Evolutionary conservation across 2,329 filamentous ascomycete species (phyloP).

Genomic region (Hypoxylon sp.): DNA sequence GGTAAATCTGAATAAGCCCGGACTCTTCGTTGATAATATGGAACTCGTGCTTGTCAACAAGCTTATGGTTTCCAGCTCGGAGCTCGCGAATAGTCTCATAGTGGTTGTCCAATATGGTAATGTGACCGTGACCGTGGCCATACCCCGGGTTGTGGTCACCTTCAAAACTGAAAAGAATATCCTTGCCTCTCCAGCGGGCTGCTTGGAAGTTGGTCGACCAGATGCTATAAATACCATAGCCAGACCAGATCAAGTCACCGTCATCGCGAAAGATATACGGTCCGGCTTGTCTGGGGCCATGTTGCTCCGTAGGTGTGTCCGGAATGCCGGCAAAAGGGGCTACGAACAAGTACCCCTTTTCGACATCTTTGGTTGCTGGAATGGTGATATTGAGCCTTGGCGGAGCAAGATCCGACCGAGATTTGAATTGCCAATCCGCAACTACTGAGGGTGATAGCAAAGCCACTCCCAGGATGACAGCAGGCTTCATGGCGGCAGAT

Average conservation of each 20-base stretch:
- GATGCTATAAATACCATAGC: conserved; percentile 60
- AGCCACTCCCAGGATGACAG: conserved; percentile 11
- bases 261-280: conserved; percentile 65
- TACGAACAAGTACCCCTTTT: conserved; percentile 56
- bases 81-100: conserved; percentile 64
- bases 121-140: conserved; percentile 63
- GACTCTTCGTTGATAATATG: conserved; percentile 61
- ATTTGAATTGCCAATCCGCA: conserved; percentile 56
- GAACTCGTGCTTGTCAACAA: conserved; percentile 65
- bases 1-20: conserved; percentile 62
- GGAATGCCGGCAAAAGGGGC: conserved; percentile 50
- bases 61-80: conserved; percentile 58
- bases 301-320: conserved; percentile 49
- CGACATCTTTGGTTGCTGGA: conserved; percentile 50
- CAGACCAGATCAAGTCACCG: conserved; percentile 66
- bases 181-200: conserved; percentile 58
- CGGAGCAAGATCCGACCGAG: conserved; percentile 56
- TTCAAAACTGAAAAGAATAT: conserved; percentile 63
- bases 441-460: conserved; percentile 20
- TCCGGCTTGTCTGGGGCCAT: conserved; percentile 59
- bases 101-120: conserved; percentile 60
- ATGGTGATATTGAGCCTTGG: conserved; percentile 57
- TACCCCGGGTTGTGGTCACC: conserved; percentile 60
- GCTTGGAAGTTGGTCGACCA: conserved; percentile 64
- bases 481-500: conserved; percentile 36